Evolutionary conservation across 179 eudicot genomes (phyloP), one percentile per base, ranked within the genome.

Genomic region (Silene vulgaris): DNA sequence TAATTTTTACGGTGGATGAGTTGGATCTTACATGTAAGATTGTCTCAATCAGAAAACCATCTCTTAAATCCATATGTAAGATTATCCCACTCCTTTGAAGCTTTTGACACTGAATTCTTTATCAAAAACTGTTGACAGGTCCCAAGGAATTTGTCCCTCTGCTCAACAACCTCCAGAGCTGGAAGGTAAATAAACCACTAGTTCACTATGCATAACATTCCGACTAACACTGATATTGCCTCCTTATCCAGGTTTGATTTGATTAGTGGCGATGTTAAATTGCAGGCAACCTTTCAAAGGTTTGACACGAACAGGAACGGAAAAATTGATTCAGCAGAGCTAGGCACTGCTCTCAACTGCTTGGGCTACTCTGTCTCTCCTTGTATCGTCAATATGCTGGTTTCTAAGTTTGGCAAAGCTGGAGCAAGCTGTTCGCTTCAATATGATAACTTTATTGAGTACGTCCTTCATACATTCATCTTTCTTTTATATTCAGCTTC

Each of bases 361-460:
- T 83, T 88, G 5, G 97, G 97, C 7, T 90, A 80, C 76, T 76
- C 87, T 16, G 91, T 91, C 3, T 86, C 96, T 4, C 89, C 94
- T 0, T 64, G 64, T 14, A 80, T 89, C 54, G 70, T 92, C 74
- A 87, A 91, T 32, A 72, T 92, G 75, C 89, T 92, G 66, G 84
- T 88, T 29, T 83, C 96, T 50, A 91, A 91, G 88, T 91, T 88
- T 20, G 90, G 86, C 79, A 89, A 87, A 73, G 63, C 75, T 5
- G 78, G 75, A 63, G 65, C 65, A 4, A 84, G 76, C 52, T 82
- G 77, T 78, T 82, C 89, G 62, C 86, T 92, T 48, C 89, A 87
- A 72, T 92, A 92, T 73, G 97, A 92, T 79, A 84, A 86, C 75
- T 92, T 92, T 84, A 91, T 92, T 3, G 97, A 91, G 96, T 91